A percentile compares a stretch with the other conserved stretches of the same genome.
These are phyloP conservation scores for Fusarium lateritium DNA, from an alignment of 2,329 filamentous ascomycete species.

Conservation along the genomic window DNA sequence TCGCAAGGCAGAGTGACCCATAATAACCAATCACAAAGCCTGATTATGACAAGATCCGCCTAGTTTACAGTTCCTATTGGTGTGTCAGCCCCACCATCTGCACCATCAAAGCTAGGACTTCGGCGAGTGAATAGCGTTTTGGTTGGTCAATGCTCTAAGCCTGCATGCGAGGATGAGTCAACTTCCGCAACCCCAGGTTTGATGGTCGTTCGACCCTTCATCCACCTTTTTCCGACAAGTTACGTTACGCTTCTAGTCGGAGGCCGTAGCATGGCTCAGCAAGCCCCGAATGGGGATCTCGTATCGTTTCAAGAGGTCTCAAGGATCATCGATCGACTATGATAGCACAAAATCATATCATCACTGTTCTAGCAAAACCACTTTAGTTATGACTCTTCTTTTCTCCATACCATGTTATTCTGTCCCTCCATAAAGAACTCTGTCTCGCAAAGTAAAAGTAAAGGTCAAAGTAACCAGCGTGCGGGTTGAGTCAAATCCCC, in stretches of 20 bases:
- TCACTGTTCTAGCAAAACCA: neutral
- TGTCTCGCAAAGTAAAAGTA: neutral
- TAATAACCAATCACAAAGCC: conserved; percentile 49
- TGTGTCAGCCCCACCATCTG: conserved; percentile 37
- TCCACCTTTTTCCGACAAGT: conserved; percentile 15
- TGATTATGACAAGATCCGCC: conserved; percentile 16
- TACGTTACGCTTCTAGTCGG: conserved; percentile 4
- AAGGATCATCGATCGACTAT: conserved; percentile 6
- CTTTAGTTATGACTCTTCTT: conserved; percentile 8
- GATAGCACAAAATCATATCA: conserved; percentile 5
- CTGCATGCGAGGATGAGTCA: conserved; percentile 52
- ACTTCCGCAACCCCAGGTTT: conserved; percentile 49
- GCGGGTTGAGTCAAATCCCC: neutral
- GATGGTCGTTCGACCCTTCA: conserved; percentile 30
- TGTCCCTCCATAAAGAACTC: neutral
- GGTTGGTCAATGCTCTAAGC: conserved; percentile 53
- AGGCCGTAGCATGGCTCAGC: conserved; percentile 11
- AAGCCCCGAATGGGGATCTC: neutral
- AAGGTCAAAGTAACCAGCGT: neutral
- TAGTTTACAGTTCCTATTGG: conserved; percentile 49
- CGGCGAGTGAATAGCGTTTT: conserved; percentile 52
- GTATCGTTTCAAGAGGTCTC: conserved; percentile 6
- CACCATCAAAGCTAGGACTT: conserved; percentile 51
- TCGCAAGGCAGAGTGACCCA: conserved; percentile 7
- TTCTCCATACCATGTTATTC: conserved; percentile 14